Conservation (phyloP, 345 rosid species). For the Hibiscus mutabilis region DNA sequence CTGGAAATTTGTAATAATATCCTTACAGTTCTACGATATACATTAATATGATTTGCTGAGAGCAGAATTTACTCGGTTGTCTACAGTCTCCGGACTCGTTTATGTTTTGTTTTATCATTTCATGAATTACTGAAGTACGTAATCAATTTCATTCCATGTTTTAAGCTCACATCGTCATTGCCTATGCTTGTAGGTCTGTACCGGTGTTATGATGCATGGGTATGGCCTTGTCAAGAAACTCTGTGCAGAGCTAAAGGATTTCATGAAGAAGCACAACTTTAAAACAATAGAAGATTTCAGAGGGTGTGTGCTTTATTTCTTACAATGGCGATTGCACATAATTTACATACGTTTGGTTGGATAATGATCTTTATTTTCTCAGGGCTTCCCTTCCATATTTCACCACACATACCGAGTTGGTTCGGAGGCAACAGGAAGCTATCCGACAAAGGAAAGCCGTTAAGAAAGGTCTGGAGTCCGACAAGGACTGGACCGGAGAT, state of each 20-base stretch:
- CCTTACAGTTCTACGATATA: neutral
- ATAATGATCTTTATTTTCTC: constrained; percentile 4
- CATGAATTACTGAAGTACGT: neutral
- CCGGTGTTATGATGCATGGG: constrained; percentile 98
- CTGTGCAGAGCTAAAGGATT: constrained; percentile 67
- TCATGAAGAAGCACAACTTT: constrained; percentile 86
- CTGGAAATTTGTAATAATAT: neutral
- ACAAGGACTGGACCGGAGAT: constrained; percentile 97
- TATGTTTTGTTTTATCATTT: neutral
- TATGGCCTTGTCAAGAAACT: constrained; percentile 86
- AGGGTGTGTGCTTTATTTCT: constrained; percentile 43
- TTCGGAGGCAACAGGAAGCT: constrained; percentile 77
- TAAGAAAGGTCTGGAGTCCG: constrained; percentile 74
- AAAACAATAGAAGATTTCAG: constrained; percentile 79
- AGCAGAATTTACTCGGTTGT: neutral
- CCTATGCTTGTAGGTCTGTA: constrained; percentile 58
- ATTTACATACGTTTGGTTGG: neutral
- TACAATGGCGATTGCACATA: neutral
- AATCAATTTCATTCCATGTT: neutral
- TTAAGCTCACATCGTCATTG: neutral
- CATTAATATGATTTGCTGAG: neutral
- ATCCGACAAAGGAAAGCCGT: constrained; percentile 67
- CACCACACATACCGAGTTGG: constrained; percentile 84
- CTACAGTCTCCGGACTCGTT: neutral
- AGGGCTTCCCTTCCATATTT: constrained; percentile 83